Conservation (phyloP, 2,329 filamentous ascomycete genomes). For the Epichloe baconii region DNA sequence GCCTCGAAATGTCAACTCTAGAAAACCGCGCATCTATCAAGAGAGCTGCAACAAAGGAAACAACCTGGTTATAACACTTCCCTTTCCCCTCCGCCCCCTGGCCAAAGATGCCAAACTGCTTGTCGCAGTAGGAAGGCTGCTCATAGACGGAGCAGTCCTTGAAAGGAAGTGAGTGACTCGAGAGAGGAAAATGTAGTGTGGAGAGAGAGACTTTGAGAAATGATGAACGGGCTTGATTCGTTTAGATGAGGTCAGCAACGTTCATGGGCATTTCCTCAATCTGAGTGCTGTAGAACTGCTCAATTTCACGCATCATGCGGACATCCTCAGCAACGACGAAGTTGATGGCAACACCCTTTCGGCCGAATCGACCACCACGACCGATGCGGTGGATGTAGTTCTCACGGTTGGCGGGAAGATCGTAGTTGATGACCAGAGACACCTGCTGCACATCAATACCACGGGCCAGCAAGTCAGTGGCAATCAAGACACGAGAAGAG, state of each 20-base stretch:
- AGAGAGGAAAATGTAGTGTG: conserved; percentile 13
- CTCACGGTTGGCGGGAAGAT: conserved; percentile 95
- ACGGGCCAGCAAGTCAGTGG: conserved; percentile 94
- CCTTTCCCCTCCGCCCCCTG: conserved; percentile 5
- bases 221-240: background rate
- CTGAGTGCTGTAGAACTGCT: conserved; percentile 99
- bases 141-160: conserved; percentile 11
- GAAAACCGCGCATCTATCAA: conserved; percentile 28
- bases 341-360: conserved; percentile 99
- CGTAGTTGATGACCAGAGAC: conserved; percentile 99
- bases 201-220: conserved; percentile 6
- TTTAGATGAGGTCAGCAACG: conserved; percentile 63
- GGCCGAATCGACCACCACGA: conserved; percentile 98
- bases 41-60: conserved; percentile 20
- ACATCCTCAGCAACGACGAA: conserved; percentile 99
- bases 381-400: conserved; percentile 99
- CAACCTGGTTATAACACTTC: conserved; percentile 17
- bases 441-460: conserved; percentile 99
- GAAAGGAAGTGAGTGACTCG: conserved; percentile 11
- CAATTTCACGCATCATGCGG: conserved; percentile 99
- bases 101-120: conserved; percentile 16
- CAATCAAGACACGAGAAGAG: conserved; percentile 95
- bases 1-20: conserved; percentile 17
- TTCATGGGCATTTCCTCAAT: conserved; percentile 99
- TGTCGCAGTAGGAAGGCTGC: conserved; percentile 11